Base-by-base conservation (phyloP, 2,329 filamentous ascomycete genomes). In the Apiospora phragmitis region DNA sequence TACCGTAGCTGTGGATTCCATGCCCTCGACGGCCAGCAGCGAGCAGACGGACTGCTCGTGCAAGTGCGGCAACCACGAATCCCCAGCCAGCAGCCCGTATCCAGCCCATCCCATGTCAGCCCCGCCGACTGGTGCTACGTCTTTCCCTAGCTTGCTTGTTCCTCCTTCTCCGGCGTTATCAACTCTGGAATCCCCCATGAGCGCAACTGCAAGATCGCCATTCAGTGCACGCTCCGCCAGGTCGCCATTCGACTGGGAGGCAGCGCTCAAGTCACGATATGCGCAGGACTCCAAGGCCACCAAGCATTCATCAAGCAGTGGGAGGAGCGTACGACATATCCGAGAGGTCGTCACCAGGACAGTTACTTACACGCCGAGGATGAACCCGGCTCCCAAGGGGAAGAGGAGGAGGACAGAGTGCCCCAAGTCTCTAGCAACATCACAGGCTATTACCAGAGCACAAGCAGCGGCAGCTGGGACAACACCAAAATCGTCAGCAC, bases 261-360 rank as follows among this genome's bases (percentile, higher is more conserved):
- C 90, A 7, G 91, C 92, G 9, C 87, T 91, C 76, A 93, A 92
- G 81, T 87, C 87, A 65, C 87, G 89, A 68, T 91, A 90, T 76
- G 86, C 89, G 71, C 91, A 92, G 69, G 81, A 84, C 77, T 85
- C 85, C 79, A 85, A 79, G 76, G 83, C 69, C 82, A 87, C 86
- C 73, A 88, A 89, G 79, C 84, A 88, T 51, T 26, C 51, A 7
- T 42, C 68, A 11, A 35, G 24, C 38, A 45, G n/a, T 18, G 88
- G 87, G 74, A 90, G 90, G 42, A 91, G 86, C 76, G 85, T 91
- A 70, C 89, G 91, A 72, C 88, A 92, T 78, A 94, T 98, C 71
- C 87, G 94, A 69, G 94, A 98, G 81, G 94, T 98, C 5, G 93
- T 98, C 69, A 98, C 95, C n/a, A 89, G 94, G 75, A 98, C 94